These are phyloP conservation scores for Rhodotorula babjevae DNA, from an alignment of 768 basidiomycete genomes.

Conservation along the genomic window DNA sequence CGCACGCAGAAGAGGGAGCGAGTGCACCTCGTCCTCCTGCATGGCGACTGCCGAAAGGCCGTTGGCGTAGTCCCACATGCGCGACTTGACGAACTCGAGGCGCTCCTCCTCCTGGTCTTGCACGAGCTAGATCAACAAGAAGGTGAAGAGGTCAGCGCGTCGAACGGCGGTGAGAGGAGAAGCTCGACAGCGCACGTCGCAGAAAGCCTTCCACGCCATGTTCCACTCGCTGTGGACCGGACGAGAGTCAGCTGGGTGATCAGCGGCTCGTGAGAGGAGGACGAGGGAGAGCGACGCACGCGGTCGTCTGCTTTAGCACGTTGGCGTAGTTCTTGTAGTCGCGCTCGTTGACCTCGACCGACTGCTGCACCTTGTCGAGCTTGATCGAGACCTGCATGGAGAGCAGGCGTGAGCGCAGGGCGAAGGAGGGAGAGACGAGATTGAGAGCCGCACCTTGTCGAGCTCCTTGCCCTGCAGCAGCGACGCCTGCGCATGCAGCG, in stretches of 20 bases:
- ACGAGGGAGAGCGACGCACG: not conserved
- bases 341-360: constrained; percentile 81
- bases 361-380: constrained; percentile 80
- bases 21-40: constrained; percentile 72
- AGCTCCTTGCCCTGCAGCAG: constrained; percentile 89
- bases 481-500: constrained; percentile 83
- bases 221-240: constrained; percentile 66
- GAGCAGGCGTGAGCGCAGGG: not conserved
- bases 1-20: too few relatives aligned
- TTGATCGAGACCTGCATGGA: constrained; percentile 55
- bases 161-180: too few relatives aligned
- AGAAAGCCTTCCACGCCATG: constrained; percentile 86
- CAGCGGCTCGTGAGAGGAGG: accelerated
- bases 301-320: constrained; percentile 67
- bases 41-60: constrained; percentile 94
- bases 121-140: constrained; percentile 55
- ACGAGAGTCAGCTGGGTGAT: not conserved
- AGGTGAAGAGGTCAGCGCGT: constrained; percentile 19
- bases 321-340: constrained; percentile 85
- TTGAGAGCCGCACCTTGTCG: constrained; percentile 61
- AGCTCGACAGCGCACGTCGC: constrained; percentile 54
- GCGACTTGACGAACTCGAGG: constrained; percentile 90
- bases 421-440: not conserved
- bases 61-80: constrained; percentile 93
- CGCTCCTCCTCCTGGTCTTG: constrained; percentile 95